These are phyloP conservation scores for Globisporangium canariense DNA, from an alignment of 352 stramenopile genomes.

Conservation along the genomic window DNA sequence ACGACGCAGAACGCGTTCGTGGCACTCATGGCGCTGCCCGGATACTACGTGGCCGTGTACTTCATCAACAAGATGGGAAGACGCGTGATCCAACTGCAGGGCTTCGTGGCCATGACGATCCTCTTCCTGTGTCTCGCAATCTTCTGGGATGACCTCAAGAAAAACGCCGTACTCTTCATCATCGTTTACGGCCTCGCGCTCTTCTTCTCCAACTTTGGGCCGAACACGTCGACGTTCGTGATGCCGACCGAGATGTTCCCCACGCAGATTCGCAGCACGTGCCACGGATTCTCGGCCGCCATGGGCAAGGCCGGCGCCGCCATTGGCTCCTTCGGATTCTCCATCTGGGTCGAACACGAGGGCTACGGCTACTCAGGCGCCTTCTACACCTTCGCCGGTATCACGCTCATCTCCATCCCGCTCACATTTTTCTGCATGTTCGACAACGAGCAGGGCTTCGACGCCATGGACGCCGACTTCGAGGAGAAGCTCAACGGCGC, in stretches of 20 bases:
- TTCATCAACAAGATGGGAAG: conserved; percentile 71
- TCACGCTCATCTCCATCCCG: conserved; percentile 49
- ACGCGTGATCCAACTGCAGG: conserved; percentile 69
- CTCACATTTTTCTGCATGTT: conserved; percentile 68
- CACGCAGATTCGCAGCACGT: conserved; percentile 82
- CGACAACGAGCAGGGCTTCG: conserved; percentile 51
- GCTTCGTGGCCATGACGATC: conserved; percentile 64
- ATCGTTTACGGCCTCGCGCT: conserved; percentile 70
- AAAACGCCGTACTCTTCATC: conserved; percentile 56
- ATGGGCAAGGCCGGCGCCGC: conserved; percentile 85
- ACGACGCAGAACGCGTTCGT: conserved; percentile 50
- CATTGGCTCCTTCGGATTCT: conserved; percentile 63
- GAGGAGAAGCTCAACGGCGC: conserved; percentile 21
- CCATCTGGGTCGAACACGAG: conserved; percentile 56
- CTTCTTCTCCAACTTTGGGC: conserved; percentile 23
- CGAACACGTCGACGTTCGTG: conserved; percentile 87
- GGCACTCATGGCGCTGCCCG: conserved; percentile 64
- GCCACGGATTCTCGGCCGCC: conserved; percentile 86
- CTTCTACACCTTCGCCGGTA: conserved; percentile 59
- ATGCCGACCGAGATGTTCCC: conserved; percentile 86
- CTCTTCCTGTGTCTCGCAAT: conserved; percentile 57
- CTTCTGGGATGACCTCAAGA: conserved; percentile 56
- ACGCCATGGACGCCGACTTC: conserved; percentile 62
- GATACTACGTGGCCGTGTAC: conserved; percentile 78
- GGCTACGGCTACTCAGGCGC: conserved; percentile 54